Base-by-base conservation (phyloP, 768 basidiomycete species). In the Lactarius sp. region DNA sequence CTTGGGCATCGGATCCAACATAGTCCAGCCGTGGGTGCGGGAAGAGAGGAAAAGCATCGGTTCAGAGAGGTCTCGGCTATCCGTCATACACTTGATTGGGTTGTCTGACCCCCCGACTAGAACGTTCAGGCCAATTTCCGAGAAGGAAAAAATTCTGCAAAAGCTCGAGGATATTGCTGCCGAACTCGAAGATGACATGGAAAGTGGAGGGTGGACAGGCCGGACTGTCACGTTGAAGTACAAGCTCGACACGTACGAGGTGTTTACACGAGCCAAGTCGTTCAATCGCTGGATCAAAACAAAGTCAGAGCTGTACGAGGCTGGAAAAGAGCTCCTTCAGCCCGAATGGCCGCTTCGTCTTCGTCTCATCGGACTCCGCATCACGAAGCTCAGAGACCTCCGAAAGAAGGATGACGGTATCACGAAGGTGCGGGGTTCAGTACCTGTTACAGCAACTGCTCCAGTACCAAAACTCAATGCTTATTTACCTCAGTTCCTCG, bases 11-110 rank as follows among this genome's bases (percentile, higher is more conserved):
- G 86, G 88, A 1, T 90, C 88, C 1, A 98, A 94, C 68, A 75
- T 82, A 12, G 93, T 98, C 34, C 78, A 86, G 60, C 87, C 93
- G 5, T 78, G 83, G 52, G 80, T 79, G 64, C 78, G 96, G 66
- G 90, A 92, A 64, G 92, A 93, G 69, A 78, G 89, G 54, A 98
- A 95, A 77, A 94, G 92, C 64, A 92, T 98, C 41, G 96, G 97
- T 1, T 84, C 88, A 36, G 97, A 99, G 77, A 79, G 90, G 90
- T 92, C 20, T 57, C 16, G 0, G 14, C 13, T 22, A 13, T 20
- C 6, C 16, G 22, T 37, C 16, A n/a, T 50, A 18, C 42, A 18
- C 31, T 44, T 20, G 6, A 6, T 31, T 54, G 44, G 56, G 62
- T 58, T 2, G 18, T 54, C 55, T 59, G 14, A 52, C 27, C 2